Evolutionary conservation across 2,329 filamentous ascomycete species (phyloP), one percentile per base, ranked within the genome.

Genomic region (Colletotrichum noveboracense): DNA sequence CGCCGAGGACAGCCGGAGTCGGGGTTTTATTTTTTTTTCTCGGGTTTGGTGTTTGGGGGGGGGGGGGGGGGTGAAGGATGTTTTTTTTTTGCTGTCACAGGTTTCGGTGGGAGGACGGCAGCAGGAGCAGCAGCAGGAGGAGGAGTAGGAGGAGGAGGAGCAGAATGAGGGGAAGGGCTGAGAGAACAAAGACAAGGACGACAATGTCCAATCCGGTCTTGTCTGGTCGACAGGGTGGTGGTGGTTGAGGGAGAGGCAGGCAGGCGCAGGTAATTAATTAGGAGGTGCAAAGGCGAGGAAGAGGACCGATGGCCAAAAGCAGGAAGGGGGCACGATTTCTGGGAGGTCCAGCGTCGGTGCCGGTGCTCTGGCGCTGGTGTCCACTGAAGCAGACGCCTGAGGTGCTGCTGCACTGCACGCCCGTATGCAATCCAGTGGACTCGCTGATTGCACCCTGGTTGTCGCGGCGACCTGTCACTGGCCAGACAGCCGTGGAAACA

Each of bases 1-100:
- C 72, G 69, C 73, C 72, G 72, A 67, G 72, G 38, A 58, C 26
- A 64, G 72, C 52, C 66, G 52, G 60, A 64, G 28, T 36, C 32
- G 60, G 60, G 43, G 43, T 21, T 52, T 52, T 52, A 52, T 52
- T 52, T 52, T 48, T 48, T 48, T 21, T 52, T n/a, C n/a, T 52
- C n/a, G n/a, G n/a, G n/a, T 52, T 52, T 13, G 43, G 43, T 52
- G 16, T 16, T 58, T 24, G 24, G 24, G n/a, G n/a, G 26, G 26
- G 26, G 26, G 26, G 55, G 55, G 55, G 24, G 24, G 24, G 55
- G 16, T 38, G 60, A 62, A n/a, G 60, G 32, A 38, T 64, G 32
- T 64, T n/a, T 26, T 64, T 62, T n/a, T 43, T 64, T 8, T 16
- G 32, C 60, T 64, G 30, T 64, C 32, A 52, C n/a, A 38, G 61